Conservation (phyloP, 257 asterid species). For the Solanum sparsipilum region DNA sequence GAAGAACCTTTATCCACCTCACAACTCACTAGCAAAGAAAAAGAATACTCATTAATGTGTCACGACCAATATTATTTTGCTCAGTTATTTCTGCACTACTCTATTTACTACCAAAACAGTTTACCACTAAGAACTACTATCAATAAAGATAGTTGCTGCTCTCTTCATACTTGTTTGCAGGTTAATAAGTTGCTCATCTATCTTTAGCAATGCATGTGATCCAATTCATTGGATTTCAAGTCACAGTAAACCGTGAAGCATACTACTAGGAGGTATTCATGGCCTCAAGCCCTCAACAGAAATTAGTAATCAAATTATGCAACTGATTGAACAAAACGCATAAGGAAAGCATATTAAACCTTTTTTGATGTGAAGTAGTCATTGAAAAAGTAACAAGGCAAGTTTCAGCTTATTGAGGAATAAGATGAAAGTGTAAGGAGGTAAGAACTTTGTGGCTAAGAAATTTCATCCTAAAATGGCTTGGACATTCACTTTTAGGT, state of each 20-base stretch:
- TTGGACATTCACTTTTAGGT: not conserved
- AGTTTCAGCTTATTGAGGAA: constrained; percentile 6
- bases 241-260: not conserved
- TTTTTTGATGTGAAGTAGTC: not conserved
- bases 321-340: not conserved
- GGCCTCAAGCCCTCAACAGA: not conserved
- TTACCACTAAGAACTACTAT: not conserved
- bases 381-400: not conserved
- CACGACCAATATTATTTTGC: not conserved
- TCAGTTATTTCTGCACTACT: not conserved
- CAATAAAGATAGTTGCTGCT: not conserved
- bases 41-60: not conserved
- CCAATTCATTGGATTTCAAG: not conserved
- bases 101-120: not conserved
- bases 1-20: not conserved
- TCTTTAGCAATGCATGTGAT: not conserved
- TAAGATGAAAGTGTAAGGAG: not conserved
- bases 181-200: not conserved
- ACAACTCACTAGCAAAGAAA: not conserved
- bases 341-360: not conserved
- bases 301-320: not conserved
- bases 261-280: not conserved
- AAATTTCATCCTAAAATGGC: not conserved
- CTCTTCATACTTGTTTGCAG: not conserved
- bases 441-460: not conserved